Base-by-base conservation (phyloP, 2,329 filamentous ascomycete species). In the Xylaria multiplex region DNA sequence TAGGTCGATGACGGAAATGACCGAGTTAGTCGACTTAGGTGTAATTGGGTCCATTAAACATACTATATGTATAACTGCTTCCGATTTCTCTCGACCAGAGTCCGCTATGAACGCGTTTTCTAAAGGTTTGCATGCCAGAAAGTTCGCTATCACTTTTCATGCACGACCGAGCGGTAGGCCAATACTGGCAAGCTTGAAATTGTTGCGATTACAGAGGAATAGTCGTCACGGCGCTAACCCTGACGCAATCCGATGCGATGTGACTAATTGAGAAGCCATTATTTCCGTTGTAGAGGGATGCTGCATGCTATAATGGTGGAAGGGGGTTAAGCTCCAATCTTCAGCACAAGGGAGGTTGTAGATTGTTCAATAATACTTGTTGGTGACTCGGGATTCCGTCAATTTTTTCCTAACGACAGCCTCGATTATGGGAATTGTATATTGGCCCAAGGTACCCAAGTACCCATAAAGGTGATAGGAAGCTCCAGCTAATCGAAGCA, bases 81-180 rank as follows among this genome's bases (percentile, higher is more conserved):
- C 11, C 14, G 56, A 68, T 35, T 57, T 68, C 32, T 66, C 68
- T 9, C 48, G 62, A 16, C 43, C 68, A n/a, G 61, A 66, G 24
- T 43, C 42, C 2, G 63, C 61, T 3, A 24, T 68, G 32, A 37
- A 13, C n/a, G 24, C 24, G 3, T 64, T 69, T 35, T 64, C 62
- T 3, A 69, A 68, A 22, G 56, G 56, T 2, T n/a, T 52, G 14
- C 68, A 68, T 42, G 48, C 42, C 6, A 63, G 68, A 4, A 69
- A 68, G 50, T 19, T 66, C 3, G 68, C 68, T 3, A 62, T 69
- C 7, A 59, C 55, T 32, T 66, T 56, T 50, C 16, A 63, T 1
- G 22, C 75, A 76, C 79, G 74, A 69, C 76, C 55, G 65, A 69
- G 13, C 57, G 48, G 19, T 19, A 19, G 19, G 19, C 73, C 0